Percentiles rank a stretch among this genome's conserved stretches.
phyloP scores from a whole-genome alignment of 176 grass and related monocot species.

The Elaeis guineensis region DNA sequence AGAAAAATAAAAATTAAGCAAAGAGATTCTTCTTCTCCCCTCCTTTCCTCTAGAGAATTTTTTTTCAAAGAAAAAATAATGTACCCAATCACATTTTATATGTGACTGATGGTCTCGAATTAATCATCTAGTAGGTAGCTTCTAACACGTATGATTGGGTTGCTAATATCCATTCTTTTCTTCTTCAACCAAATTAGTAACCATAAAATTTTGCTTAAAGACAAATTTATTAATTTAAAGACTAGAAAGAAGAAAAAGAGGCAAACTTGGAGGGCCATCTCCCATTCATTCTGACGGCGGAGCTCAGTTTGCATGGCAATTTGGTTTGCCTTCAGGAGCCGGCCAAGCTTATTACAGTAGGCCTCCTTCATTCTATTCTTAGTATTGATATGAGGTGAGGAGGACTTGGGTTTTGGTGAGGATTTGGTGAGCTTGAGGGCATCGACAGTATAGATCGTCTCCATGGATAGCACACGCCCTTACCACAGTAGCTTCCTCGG shows the following conservation, averaged over 20 bases:
- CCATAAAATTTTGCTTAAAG: no score
- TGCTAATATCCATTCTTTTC: no score
- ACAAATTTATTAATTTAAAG: no score
- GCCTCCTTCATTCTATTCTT: not conserved
- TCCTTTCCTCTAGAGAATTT: no score
- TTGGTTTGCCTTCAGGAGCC: conserved; percentile 16
- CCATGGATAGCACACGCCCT: conserved; percentile 6
- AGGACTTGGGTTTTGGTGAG: not conserved
- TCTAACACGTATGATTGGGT: no score
- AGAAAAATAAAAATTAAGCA: no score
- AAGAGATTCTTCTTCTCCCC: no score
- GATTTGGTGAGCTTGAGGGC: conserved; percentile 16
- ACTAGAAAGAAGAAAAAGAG: not conserved
- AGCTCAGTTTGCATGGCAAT: conserved; percentile 8
- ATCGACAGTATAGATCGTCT: conserved; percentile 17
- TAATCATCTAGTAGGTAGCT: no score
- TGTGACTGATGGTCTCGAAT: no score
- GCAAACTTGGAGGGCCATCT: conserved; percentile 17
- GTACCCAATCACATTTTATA: no score
- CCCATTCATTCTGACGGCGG: conserved; percentile 17
- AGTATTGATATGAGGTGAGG: not conserved
- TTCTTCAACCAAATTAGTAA: no score
- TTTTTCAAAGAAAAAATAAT: not conserved
- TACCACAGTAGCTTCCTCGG: conserved; percentile 17
- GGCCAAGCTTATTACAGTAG: not conserved